These are phyloP conservation scores for Styphnolobium japonicum DNA, from an alignment of 306 rosid genomes.

Conservation along the genomic window DNA sequence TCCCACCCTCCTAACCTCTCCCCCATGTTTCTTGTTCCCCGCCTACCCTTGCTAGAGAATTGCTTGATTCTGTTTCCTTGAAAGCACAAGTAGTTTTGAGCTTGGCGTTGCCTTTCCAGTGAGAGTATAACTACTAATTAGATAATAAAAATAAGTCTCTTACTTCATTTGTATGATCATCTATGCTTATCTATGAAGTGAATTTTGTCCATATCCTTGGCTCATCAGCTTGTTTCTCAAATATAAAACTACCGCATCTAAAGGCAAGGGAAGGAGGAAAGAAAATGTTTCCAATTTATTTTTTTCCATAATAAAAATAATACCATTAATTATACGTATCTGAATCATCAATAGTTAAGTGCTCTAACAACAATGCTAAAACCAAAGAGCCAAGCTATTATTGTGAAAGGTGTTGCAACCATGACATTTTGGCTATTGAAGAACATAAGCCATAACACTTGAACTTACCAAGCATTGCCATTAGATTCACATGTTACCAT, in stretches of 20 bases:
- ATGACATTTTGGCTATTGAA: not conserved
- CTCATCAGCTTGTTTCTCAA: not conserved
- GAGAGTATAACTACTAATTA: not conserved
- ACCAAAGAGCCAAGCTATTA: not conserved
- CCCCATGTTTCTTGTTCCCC: constrained; percentile 14
- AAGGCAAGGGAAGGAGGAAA: not conserved
- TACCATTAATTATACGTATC: not conserved
- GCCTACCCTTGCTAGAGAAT: constrained; percentile 18
- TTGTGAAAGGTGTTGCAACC: constrained; percentile 10
- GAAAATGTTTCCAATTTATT: not conserved
- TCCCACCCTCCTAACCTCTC: not conserved
- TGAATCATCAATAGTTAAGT: not conserved
- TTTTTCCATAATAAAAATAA: not conserved
- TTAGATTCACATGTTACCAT: not conserved
- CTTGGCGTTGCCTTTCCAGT: constrained; percentile 3
- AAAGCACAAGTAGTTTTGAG: constrained; percentile 1
- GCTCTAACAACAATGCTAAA: not conserved
- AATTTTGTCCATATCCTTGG: not conserved
- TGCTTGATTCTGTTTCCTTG: constrained; percentile 31
- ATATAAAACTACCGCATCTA: not conserved
- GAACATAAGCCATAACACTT: not conserved
- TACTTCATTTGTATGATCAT: not conserved
- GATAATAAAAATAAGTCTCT: not conserved
- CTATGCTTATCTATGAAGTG: not conserved
- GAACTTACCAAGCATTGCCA: not conserved